Evolutionary conservation across 1,284 basidiomycete genomes (phyloP).

Genomic region (Violaceomyces palustris): DNA sequence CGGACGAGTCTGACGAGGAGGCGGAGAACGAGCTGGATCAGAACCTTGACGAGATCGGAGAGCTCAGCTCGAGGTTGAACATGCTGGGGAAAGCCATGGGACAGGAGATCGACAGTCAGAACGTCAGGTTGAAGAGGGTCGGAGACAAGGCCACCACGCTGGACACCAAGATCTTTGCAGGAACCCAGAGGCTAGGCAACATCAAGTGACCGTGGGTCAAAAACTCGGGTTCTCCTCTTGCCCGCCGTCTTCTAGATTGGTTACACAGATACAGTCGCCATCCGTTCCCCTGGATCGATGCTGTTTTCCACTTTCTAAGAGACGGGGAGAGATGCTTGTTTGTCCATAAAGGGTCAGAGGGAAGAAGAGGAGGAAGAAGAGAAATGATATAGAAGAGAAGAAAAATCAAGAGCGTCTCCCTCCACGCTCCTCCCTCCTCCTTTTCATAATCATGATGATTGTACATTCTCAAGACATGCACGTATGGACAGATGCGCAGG

Average conservation of each 20-base stretch:
- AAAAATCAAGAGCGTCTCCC: too few species aligned
- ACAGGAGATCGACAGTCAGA: constrained; percentile 51
- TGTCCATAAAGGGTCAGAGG: too few species aligned
- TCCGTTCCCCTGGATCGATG: too few species aligned
- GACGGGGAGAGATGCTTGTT: too few species aligned
- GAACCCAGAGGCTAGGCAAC: constrained; percentile 43
- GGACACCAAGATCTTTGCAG: constrained; percentile 48
- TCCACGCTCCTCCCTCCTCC: too few species aligned
- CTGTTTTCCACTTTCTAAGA: too few species aligned
- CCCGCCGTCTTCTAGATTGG: background rate
- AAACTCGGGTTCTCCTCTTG: background rate
- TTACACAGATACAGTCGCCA: too few species aligned
- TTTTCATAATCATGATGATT: too few species aligned
- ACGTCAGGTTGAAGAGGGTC: constrained; percentile 42
- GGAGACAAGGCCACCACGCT: constrained; percentile 46
- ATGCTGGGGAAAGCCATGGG: constrained; percentile 78
- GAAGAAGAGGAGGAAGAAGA: too few species aligned
- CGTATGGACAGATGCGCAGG: too few species aligned
- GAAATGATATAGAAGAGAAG: too few species aligned
- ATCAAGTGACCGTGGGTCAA: constrained; percentile 26
- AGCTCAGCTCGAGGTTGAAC: constrained; percentile 76
- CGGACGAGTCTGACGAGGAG: constrained; percentile 92
- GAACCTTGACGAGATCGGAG: constrained; percentile 83
- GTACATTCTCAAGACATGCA: too few species aligned
- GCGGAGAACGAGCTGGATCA: constrained; percentile 72